These are phyloP conservation scores for Mimosa pudica DNA, from an alignment of 306 rosid genomes.

Conservation along the genomic window DNA sequence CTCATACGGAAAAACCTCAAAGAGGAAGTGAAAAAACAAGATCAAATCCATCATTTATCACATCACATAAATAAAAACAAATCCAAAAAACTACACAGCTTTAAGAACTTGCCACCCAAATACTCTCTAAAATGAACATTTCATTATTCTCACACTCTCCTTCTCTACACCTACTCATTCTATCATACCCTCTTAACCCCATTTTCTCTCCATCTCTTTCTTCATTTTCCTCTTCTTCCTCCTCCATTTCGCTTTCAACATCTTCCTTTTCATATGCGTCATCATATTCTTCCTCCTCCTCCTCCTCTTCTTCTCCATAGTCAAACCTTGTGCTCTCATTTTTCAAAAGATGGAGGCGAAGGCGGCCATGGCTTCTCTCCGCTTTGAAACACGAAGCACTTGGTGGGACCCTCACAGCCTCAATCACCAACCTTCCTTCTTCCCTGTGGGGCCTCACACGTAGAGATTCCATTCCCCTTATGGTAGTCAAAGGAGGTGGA, in stretches of 20 bases:
- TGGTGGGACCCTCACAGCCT: slow-evolving; percentile 59
- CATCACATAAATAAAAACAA: neutral
- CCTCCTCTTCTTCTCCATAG: slow-evolving; percentile 27
- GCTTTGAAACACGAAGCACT: slow-evolving; percentile 55
- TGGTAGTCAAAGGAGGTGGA: slow-evolving; percentile 98
- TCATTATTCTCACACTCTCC: slow-evolving; percentile 54
- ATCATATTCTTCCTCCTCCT: slow-evolving; percentile 29
- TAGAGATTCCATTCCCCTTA: slow-evolving; percentile 65
- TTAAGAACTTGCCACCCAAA: slow-evolving; percentile 58
- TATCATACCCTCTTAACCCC: slow-evolving; percentile 39
- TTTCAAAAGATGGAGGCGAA: slow-evolving; percentile 59
- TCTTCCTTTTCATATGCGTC: slow-evolving; percentile 25
- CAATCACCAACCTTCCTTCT: slow-evolving; percentile 71
- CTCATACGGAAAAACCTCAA: slow-evolving; percentile 29
- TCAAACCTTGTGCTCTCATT: slow-evolving; percentile 40
- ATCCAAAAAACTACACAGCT: slow-evolving; percentile 18
- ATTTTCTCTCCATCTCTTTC: neutral
- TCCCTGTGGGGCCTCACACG: slow-evolving; percentile 72
- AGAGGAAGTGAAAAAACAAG: slow-evolving; percentile 24
- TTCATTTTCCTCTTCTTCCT: neutral
- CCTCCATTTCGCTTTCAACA: slow-evolving; percentile 36
- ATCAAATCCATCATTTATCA: neutral
- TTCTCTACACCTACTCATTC: slow-evolving; percentile 61
- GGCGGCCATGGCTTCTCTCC: slow-evolving; percentile 83
- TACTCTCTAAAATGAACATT: slow-evolving; percentile 51